Base-by-base conservation (phyloP, 129 eudicot genomes). In the Sambucus nigra region DNA sequence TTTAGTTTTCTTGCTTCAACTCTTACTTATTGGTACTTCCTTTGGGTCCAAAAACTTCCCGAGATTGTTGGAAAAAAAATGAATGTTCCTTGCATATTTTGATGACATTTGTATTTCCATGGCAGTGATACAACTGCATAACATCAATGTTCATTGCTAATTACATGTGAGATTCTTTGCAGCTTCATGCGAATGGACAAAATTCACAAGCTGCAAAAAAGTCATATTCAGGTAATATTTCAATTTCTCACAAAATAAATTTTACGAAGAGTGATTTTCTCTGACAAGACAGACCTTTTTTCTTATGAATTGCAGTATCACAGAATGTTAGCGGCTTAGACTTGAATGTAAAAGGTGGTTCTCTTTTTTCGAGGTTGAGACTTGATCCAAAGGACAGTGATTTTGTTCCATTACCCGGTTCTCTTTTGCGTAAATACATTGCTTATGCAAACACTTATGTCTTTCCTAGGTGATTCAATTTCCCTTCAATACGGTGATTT, bases 361-460 rank as follows among this genome's bases (percentile, higher is more conserved):
- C 99, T 16, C 53, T 92, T 40, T 64, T 76, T 51, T 77, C 84
- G 19, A 74, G 70, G 63, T 53, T 92, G 74, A 86, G 94, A 57
- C 84, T 92, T 61, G 95, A 92, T 64, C 73, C 87, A 20, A 69
- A 66, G 56, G 94, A 79, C 58, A 33, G 40, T 44, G 82, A 77
- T 64, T 92, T 92, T 77, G 84, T 57, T 73, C 95, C 99, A 19
- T 72, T 86, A 53, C 96, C 95, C 51, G 82, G 70, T 56, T 79
- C 77, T 14, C 95, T 92, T 67, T 73, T 92, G 53, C 91, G 94
- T 45, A 92, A 92, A 80, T 92, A 92, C 57, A 64, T 86, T 38
- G 84, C 99, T 20, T 92, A 92, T 72, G 99, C 99, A 51, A 92
- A 74, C 72, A 76, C 94, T 53, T 77, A 69, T 33, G 73, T 82